Conservation (phyloP, 306 rosid genomes). For the Lupinus albus region DNA sequence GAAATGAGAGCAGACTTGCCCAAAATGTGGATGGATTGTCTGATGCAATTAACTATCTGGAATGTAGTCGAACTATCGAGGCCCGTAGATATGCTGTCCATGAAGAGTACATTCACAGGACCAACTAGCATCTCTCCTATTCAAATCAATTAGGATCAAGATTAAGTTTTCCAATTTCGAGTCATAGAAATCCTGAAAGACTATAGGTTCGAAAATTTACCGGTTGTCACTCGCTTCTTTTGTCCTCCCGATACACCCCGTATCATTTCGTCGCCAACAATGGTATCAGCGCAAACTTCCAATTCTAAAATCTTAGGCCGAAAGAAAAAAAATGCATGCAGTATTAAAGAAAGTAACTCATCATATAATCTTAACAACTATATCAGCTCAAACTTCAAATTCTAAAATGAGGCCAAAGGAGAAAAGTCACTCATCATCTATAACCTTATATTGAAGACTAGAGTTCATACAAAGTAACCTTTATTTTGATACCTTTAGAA, state of each 20-base stretch:
- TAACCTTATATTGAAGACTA: too few species aligned
- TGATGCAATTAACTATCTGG: constrained; percentile 28
- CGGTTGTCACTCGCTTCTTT: constrained; percentile 40
- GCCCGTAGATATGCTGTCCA: constrained; percentile 35
- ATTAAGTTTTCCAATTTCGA: not conserved
- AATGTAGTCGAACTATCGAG: constrained; percentile 36
- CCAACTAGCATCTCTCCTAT: constrained; percentile 45
- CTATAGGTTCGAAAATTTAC: not conserved
- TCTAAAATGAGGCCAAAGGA: too few species aligned
- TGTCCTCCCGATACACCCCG: constrained; percentile 42
- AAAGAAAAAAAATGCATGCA: not conserved
- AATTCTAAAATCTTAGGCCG: constrained; percentile 41
- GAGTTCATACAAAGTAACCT: too few species aligned
- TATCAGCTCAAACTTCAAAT: too few species aligned
- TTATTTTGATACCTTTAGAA: constrained; percentile 31
- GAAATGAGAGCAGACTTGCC: constrained; percentile 38
- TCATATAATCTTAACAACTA: not conserved
- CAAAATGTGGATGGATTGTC: constrained; percentile 37
- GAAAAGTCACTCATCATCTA: too few species aligned
- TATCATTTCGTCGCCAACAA: constrained; percentile 34
- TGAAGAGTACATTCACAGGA: constrained; percentile 39
- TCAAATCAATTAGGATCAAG: not conserved
- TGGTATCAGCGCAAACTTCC: constrained; percentile 43
- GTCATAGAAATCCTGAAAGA: not conserved
- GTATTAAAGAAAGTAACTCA: not conserved